Evolutionary conservation across 352 stramenopile genomes (phyloP).

Genomic region (Pythium coloratum): DNA sequence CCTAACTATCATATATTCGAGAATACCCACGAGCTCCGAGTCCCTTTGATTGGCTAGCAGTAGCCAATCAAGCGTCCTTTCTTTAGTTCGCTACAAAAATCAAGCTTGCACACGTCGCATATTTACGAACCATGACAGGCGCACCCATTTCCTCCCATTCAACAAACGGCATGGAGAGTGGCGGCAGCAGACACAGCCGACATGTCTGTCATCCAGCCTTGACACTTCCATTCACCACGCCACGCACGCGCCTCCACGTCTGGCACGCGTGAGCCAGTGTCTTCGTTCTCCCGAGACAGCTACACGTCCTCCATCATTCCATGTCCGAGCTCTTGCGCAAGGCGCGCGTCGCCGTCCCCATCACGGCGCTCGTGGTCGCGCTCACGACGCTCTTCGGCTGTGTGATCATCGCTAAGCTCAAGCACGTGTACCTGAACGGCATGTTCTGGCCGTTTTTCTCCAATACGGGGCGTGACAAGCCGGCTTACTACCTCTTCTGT

Average conservation of each 20-base stretch:
- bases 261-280: too few relatives aligned
- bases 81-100: background rate
- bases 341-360: slow-evolving; percentile 24
- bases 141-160: background rate
- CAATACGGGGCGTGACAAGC: slow-evolving; percentile 58
- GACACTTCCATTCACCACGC: background rate
- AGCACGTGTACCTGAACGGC: slow-evolving; percentile 52
- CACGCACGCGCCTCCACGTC: background rate
- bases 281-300: background rate
- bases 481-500: slow-evolving; percentile 63
- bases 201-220: background rate
- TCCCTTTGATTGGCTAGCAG: background rate
- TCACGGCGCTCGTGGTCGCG: slow-evolving; percentile 41
- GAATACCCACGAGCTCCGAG: background rate
- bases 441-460: slow-evolving; percentile 65
- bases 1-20: background rate
- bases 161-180: slow-evolving; percentile 1
- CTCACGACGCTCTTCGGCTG: slow-evolving; percentile 52
- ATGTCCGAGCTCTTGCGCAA: slow-evolving; percentile 6
- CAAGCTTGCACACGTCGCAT: slow-evolving; percentile 8
- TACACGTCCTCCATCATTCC: too few relatives aligned
- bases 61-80: background rate
- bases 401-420: slow-evolving; percentile 56
- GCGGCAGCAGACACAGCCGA: too few relatives aligned
- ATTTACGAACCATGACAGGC: background rate